Evolutionary conservation across 176 grass and related monocot genomes (phyloP), one percentile per base, ranked within the genome.

Genomic region (Carex pumila): DNA sequence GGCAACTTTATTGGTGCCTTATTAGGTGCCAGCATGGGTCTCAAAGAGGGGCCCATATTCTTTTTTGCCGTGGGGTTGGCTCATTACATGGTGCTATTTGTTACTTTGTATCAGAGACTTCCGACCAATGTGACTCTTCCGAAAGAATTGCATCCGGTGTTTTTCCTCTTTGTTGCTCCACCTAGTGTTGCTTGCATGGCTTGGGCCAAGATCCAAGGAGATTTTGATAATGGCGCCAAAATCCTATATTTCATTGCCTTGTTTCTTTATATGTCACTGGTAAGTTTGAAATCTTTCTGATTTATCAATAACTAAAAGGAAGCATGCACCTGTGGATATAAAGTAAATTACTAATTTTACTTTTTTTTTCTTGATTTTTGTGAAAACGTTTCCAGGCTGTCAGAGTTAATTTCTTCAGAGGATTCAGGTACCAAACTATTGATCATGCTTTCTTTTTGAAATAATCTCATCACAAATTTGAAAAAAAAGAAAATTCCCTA

Each of bases 21-120:
- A 79, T 84, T 93, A 13, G 93, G 96, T 0, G 92, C 96, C 3
- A 87, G 73, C 64, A 89, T 95, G 91, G 93, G 96, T 1, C 86
- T 95, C 80, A 83, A 75, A 4, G 96, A 98, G 83, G 93, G 91
- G 0, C 93, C 96, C 79, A 73, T 90, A 61, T 98, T 98, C 89
- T 98, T 93, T 86, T 98, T 95, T 79, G 90, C 96, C 39, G 81
- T 98, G 10, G 96, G 96, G 0, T 79, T 98, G 34, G 92, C 96
- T 4, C 96, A 98, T 88, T 98, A 98, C 89, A 83, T 75, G 55
- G 96, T 98, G 50, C 89, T 98, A 11, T 98, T 98, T 78, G 93
- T 98, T 15, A 98, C 96, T n/a, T 91, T 98, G 19, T 98, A 98
- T 85, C 96, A 98, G 85, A 84, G 96, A n/a, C 91, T 98, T 50